Evolutionary conservation across 2,329 filamentous ascomycete species (phyloP).

Genomic region (Talaromyces sp.): DNA sequence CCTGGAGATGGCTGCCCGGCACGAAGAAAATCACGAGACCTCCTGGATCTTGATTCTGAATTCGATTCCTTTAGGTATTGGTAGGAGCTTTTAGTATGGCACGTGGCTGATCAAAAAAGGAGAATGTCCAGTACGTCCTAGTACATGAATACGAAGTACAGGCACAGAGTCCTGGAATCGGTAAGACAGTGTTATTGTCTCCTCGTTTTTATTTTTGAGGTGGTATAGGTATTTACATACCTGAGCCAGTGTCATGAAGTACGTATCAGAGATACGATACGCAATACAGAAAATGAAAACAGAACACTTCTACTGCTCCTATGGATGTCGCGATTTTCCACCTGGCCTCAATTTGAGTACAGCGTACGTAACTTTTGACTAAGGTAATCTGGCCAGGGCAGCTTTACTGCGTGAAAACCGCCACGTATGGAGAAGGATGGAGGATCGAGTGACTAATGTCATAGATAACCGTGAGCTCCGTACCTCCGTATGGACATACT

Average conservation of each 20-base stretch:
- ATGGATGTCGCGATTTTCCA: background rate
- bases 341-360: background rate
- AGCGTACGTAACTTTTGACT: background rate
- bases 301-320: background rate
- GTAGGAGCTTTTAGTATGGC: slow-evolving; percentile 1
- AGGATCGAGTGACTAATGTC: background rate
- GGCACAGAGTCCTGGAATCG: background rate
- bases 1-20: background rate
- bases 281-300: background rate
- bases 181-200: too few relatives aligned
- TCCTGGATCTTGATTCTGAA: background rate
- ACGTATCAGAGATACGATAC: background rate
- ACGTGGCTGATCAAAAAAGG: background rate
- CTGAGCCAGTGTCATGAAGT: background rate
- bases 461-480: background rate
- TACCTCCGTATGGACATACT: background rate
- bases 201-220: too few relatives aligned
- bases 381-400: background rate
- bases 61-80: background rate
- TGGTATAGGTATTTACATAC: background rate
- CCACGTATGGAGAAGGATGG: background rate
- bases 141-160: background rate
- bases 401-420: background rate
- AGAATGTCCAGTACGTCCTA: background rate
- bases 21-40: background rate